phyloP scores from a whole-genome alignment of 345 rosid genomes.

The Streptanthus diversifolius region DNA sequence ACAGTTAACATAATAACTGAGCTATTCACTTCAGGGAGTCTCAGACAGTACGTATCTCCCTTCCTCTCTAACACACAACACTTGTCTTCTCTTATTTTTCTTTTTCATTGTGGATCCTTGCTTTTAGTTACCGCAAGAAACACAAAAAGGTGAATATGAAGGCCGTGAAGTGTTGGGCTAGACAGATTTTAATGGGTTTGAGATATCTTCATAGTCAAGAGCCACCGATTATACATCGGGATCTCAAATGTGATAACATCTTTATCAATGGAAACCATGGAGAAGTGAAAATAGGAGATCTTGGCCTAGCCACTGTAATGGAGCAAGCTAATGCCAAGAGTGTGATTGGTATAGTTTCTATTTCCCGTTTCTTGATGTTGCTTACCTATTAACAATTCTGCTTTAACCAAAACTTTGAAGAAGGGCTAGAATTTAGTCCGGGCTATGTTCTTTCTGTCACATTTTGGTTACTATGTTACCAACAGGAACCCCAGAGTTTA shows the following conservation, averaged over 20 bases:
- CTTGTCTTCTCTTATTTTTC: conserved; percentile 2
- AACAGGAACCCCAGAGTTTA: conserved; percentile 82
- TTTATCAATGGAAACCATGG: conserved; percentile 94
- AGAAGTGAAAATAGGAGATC: conserved; percentile 97
- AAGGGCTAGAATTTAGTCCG: not conserved
- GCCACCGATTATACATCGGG: conserved; percentile 88
- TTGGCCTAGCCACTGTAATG: conserved; percentile 90
- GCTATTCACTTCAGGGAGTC: conserved; percentile 89
- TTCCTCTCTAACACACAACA: conserved; percentile 17
- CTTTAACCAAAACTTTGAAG: not conserved
- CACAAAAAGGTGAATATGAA: conserved; percentile 79
- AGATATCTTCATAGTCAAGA: conserved; percentile 72
- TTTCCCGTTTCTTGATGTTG: conserved; percentile 17
- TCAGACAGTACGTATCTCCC: conserved; percentile 66
- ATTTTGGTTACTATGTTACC: not conserved
- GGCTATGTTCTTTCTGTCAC: conserved; percentile 1
- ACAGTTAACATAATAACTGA: conserved; percentile 91
- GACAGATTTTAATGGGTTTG: conserved; percentile 80
- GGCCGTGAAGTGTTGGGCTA: conserved; percentile 89
- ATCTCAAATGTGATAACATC: conserved; percentile 93
- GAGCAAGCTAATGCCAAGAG: conserved; percentile 87
- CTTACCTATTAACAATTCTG: not conserved
- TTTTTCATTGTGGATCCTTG: conserved; percentile 19
- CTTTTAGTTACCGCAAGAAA: conserved; percentile 78
- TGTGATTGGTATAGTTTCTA: conserved; percentile 66